phyloP scores from a whole-genome alignment of 352 stramenopile genomes.

The Phytophthora uliginosa region DNA sequence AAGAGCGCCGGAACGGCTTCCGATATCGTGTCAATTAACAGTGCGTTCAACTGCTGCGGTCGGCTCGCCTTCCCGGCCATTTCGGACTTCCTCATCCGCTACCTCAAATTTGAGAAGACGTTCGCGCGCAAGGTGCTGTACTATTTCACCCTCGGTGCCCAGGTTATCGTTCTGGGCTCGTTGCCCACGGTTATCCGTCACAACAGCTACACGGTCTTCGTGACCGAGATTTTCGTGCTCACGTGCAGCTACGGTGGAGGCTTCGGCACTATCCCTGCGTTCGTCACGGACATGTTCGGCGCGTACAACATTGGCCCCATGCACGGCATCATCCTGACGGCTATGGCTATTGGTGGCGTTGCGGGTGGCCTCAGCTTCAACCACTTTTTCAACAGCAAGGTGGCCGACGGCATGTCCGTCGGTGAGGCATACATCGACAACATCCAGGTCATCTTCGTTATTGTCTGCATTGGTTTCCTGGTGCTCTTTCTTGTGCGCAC shows the following conservation, averaged over 20 bases:
- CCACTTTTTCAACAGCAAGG: conserved; percentile 50
- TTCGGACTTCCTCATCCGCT: conserved; percentile 54
- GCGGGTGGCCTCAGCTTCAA: conserved; percentile 85
- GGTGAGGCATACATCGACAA: conserved; percentile 79
- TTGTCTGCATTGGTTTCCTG: conserved; percentile 69
- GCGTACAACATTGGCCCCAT: conserved; percentile 80
- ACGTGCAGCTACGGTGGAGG: conserved; percentile 80
- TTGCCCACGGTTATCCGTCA: conserved; percentile 70
- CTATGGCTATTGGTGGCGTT: conserved; percentile 79
- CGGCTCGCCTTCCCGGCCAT: conserved; percentile 54
- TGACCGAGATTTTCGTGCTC: conserved; percentile 76
- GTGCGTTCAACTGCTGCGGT: conserved; percentile 66
- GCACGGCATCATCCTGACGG: conserved; percentile 67
- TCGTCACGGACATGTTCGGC: conserved; percentile 89
- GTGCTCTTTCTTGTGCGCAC: conserved; percentile 78
- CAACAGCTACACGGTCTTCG: conserved; percentile 67
- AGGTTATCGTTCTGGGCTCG: conserved; percentile 74
- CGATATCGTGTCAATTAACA: conserved; percentile 69
- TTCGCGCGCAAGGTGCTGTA: conserved; percentile 70
- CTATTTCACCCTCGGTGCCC: conserved; percentile 67
- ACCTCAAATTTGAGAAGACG: conserved; percentile 55
- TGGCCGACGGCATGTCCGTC: conserved; percentile 49
- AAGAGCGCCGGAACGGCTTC: conserved; percentile 49
- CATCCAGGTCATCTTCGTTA: conserved; percentile 77
- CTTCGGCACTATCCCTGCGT: conserved; percentile 78